Base-by-base conservation (phyloP, 1,284 basidiomycete species). In the Fomitopsis betulina region DNA sequence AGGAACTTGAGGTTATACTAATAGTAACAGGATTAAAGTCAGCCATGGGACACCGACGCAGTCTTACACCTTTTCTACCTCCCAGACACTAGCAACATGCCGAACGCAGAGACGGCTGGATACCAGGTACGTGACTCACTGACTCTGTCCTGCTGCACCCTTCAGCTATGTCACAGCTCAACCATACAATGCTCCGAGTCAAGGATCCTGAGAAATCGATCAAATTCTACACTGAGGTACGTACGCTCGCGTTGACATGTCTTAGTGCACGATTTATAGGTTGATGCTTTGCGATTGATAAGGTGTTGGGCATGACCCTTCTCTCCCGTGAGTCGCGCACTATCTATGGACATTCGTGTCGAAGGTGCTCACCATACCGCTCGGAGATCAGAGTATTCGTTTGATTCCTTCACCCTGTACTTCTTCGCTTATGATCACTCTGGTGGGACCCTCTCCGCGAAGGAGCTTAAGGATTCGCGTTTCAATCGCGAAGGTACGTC, bases 101-200 rank as follows among this genome's bases (percentile, higher is more conserved):
- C 58, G 21, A 47, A 19, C 40, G 54, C 51, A 53, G 58, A 59
- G 42, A 59, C 58, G 15, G 58, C 54, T 19, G 58, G 58, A 25
- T 59, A 32, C 51, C 54, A 59, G 54, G 58, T 59, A 39, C 58
- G 51, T 10, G 1, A 30, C 15, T 51, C 10, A 21, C 49, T 6
- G 32, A 15, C 39, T n/a, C 45, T 5, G 15, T n/a, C 7, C 19
- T 5, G 49, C 3, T 6, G 17, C 17, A 6, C 2, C n/a, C 5
- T 5, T n/a, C 32, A 7, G 5, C 13, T 12, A 13, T 33, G 21
- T 6, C 6, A 23, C 57, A 91, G 86, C 89, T 93, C 75, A 92
- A 94, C 72, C 92, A 95, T 75, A 92, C 90, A 33, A 94, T 93
- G 91, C 74, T 94, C 69, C 85, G 95, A 62, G 81, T 96, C 73